Base-by-base conservation (phyloP, 2,329 filamentous ascomycete genomes). In the Ophiostoma quercus region DNA sequence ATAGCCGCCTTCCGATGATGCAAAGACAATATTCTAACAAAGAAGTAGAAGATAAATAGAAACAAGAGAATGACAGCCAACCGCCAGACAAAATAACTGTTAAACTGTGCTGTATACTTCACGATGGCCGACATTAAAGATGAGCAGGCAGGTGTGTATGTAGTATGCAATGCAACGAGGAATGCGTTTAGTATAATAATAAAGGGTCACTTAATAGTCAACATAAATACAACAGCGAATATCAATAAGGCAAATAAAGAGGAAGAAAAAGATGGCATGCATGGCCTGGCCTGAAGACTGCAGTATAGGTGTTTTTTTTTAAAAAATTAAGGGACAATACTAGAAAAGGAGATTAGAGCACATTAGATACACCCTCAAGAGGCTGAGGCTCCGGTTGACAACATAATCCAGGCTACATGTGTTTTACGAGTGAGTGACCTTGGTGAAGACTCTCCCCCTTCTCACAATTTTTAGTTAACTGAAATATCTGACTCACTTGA, bases 131-230 rank as follows among this genome's bases (percentile, higher is more conserved):
- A 60, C 25, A 60, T 19, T 5, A 62, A 32, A 29, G 25, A 62
- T 12, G 57, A 62, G 3, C 25, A 14, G 6, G 25, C 25, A 12
- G 57, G 57, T 7, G 57, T 62, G 57, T 62, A 34, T 32, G 11
- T 62, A 62, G 25, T 29, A 62, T 62, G 57, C 57, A 62, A 25
- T 62, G 57, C 57, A 62, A 62, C 57, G 25, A 62, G 1, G 3
- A 62, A 6, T 12, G 32, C 5, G 3, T 47, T 47, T n/a, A n/a
- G 43, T n/a, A 19, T 19, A 19, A 47, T 47, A 19, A 1, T 16
- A 47, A n/a, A 9, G 2, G 6, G 19, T 47, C 16, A n/a, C 43
- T n/a, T 47, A n/a, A n/a, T 47, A 19, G 6, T 14, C 39, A 41
- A 41, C 39, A 2, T 14, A 57, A 25, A 25, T 57, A 25, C 3